phyloP scores from a whole-genome alignment of 306 rosid genomes.

The Malus domestica region ASM211411v1 NC_041799.1:6155001-6155500 shows the following conservation, averaged over 20 bases:
- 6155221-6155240: conserved; percentile 12
- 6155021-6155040: background rate
- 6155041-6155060: background rate
- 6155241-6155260: background rate
- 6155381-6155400: background rate
- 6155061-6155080: background rate
- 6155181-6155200: conserved; percentile 52
- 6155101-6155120: conserved; percentile 90
- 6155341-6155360: background rate
- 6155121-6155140: conserved; percentile 94
- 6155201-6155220: conserved; percentile 22
- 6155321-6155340: background rate
- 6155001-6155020: background rate
- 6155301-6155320: background rate
- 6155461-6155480: background rate
- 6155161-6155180: conserved; percentile 99
- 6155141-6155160: conserved; percentile 93
- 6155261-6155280: background rate
- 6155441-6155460: background rate
- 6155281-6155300: background rate
- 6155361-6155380: background rate
- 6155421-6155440: background rate
- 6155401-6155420: background rate
- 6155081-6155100: background rate
- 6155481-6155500: background rate